Evolutionary conservation across 208 protist genomes (phyloP).

Genomic region (Leishmania tropica): DNA sequence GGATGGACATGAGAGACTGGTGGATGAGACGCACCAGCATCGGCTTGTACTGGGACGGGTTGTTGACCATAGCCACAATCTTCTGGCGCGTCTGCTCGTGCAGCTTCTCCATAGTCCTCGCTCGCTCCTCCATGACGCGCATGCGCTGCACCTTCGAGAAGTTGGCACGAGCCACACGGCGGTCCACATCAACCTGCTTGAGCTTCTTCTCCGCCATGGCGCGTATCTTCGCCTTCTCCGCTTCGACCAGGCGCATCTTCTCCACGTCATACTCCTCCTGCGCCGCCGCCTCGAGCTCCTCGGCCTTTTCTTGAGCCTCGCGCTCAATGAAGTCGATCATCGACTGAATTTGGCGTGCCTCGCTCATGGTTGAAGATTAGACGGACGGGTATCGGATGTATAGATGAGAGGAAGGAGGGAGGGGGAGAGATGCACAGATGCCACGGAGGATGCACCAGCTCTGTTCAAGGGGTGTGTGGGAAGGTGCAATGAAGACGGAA

Average conservation of each 20-base stretch:
- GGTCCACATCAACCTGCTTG: slow-evolving; percentile 86
- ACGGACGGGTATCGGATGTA: background rate
- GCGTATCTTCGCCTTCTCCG: slow-evolving; percentile 86
- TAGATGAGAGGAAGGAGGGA: background rate
- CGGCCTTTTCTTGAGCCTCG: slow-evolving; percentile 91
- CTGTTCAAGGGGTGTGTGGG: background rate
- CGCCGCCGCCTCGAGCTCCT: slow-evolving; percentile 87
- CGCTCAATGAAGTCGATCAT: slow-evolving; percentile 95
- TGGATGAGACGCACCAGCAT: slow-evolving; percentile 70
- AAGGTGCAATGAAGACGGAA: background rate
- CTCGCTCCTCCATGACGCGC: slow-evolving; percentile 83
- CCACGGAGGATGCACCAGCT: background rate
- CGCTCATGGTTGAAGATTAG: slow-evolving; percentile 66
- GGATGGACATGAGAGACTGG: slow-evolving; percentile 79
- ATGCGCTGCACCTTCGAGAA: slow-evolving; percentile 84
- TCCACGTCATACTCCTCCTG: slow-evolving; percentile 92
- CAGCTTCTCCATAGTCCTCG: slow-evolving; percentile 77
- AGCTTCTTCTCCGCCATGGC: slow-evolving; percentile 73
- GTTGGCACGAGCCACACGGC: slow-evolving; percentile 84
- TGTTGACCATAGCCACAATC: slow-evolving; percentile 53
- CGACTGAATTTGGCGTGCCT: slow-evolving; percentile 90
- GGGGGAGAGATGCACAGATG: background rate
- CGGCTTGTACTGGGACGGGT: slow-evolving; percentile 64
- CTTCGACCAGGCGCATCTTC: slow-evolving; percentile 89
- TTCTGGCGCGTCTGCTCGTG: slow-evolving; percentile 70